Evolutionary conservation across 2,329 filamentous ascomycete species (phyloP).

Genomic region (Daldinia sp.): DNA sequence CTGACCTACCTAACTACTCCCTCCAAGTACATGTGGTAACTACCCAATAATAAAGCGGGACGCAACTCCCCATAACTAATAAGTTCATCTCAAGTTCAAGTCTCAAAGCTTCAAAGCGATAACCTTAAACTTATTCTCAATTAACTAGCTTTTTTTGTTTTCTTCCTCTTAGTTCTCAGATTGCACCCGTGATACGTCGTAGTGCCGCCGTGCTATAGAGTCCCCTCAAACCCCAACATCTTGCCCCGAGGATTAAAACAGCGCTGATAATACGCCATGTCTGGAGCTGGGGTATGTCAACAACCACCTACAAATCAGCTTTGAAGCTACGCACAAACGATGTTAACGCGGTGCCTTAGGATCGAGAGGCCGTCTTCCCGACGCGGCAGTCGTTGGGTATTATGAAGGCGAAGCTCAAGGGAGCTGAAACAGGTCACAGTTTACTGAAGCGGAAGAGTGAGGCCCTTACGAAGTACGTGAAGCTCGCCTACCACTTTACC

Average conservation of each 20-base stretch:
- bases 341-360: slow-evolving; percentile 59
- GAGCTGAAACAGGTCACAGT: slow-evolving; percentile 88
- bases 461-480: slow-evolving; percentile 87
- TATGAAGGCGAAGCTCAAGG: slow-evolving; percentile 99
- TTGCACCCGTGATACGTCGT: not conserved
- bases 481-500: not conserved
- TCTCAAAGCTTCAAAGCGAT: not conserved
- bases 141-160: too few species aligned
- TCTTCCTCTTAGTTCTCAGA: not conserved
- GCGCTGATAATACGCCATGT: slow-evolving; percentile 52
- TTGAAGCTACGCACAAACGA: slow-evolving; percentile 1
- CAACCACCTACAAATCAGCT: not conserved
- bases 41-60: slow-evolving; percentile 1
- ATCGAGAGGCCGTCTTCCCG: slow-evolving; percentile 95
- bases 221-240: not conserved
- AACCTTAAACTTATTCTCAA: slow-evolving; percentile 11
- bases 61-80: slow-evolving; percentile 8
- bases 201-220: not conserved
- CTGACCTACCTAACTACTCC: not conserved
- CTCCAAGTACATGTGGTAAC: not conserved
- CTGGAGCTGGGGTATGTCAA: slow-evolving; percentile 59
- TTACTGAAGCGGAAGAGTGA: slow-evolving; percentile 98
- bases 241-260: not conserved
- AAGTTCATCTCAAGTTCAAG: slow-evolving; percentile 3
- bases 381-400: slow-evolving; percentile 95